phyloP scores from a whole-genome alignment of 768 basidiomycete genomes.

The Russula olivacea region DNA sequence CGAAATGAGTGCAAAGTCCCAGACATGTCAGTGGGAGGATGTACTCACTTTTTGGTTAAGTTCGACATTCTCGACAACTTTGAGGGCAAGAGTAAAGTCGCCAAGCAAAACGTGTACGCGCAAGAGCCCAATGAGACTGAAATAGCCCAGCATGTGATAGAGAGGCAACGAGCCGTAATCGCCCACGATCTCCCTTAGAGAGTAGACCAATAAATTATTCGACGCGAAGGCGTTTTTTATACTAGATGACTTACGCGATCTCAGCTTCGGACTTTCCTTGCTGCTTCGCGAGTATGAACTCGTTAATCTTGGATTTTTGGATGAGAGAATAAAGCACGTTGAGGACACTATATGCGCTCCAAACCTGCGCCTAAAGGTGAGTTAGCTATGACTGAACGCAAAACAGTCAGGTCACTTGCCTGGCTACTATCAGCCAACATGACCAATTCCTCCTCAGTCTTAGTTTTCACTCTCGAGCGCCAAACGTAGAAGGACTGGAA shows the following conservation, averaged over 20 bases:
- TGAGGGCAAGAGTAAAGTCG: conserved; percentile 90
- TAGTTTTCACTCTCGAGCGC: conserved; percentile 76
- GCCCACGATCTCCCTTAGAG: conserved; percentile 68
- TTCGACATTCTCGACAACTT: conserved; percentile 92
- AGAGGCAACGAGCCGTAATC: conserved; percentile 88
- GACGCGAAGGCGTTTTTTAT: background rate
- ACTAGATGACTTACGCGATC: conserved; percentile 55
- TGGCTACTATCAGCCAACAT: conserved; percentile 75
- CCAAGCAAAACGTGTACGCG: conserved; percentile 95
- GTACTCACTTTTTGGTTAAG: conserved; percentile 71
- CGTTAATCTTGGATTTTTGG: conserved; percentile 94
- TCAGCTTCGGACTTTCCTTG: conserved; percentile 78
- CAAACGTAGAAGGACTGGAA: conserved; percentile 95
- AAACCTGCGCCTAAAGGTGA: conserved; percentile 51
- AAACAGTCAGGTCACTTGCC: conserved; percentile 28
- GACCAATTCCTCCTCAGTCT: conserved; percentile 83
- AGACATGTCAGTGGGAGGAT: background rate
- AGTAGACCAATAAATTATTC: background rate
- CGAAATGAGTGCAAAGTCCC: background rate
- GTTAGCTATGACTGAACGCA: background rate
- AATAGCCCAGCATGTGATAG: conserved; percentile 94
- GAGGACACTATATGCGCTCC: conserved; percentile 97
- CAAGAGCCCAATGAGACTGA: conserved; percentile 90
- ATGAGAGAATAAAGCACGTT: conserved; percentile 98
- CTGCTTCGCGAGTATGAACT: conserved; percentile 80